Conservation (phyloP, 352 stramenopile species). For the Globisporangium parvum region DNA sequence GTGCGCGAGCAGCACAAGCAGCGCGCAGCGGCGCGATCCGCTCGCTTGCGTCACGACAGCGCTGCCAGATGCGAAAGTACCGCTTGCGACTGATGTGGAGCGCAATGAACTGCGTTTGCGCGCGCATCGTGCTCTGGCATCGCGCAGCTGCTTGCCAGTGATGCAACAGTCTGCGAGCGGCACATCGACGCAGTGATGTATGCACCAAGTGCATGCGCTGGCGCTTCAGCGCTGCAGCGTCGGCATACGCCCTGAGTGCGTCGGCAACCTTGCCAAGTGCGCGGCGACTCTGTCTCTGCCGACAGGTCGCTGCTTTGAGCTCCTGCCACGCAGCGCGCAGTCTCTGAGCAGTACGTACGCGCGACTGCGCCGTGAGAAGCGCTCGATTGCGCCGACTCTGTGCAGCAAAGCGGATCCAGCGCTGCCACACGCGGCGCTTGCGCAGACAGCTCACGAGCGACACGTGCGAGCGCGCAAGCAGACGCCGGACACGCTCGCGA, state of each 20-base stretch:
- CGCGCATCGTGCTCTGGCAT: background rate
- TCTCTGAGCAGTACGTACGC: background rate
- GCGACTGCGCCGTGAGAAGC: background rate
- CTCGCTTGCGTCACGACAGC: slow-evolving; percentile 1
- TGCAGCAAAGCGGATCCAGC: slow-evolving; percentile 18
- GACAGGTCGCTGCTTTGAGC: slow-evolving; percentile 5
- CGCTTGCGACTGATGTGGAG: slow-evolving; percentile 8
- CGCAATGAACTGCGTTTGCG: background rate
- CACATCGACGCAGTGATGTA: background rate
- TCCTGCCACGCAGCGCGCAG: slow-evolving; percentile 3
- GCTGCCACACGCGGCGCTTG: slow-evolving; percentile 21
- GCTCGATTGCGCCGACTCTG: background rate
- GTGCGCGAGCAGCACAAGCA: background rate
- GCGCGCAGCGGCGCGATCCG: slow-evolving; percentile 1
- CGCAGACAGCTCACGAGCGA: slow-evolving; percentile 20
- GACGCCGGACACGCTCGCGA: background rate
- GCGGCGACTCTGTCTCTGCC: background rate
- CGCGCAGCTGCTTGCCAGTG: background rate
- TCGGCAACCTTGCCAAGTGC: background rate
- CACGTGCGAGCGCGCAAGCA: background rate
- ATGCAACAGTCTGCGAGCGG: background rate
- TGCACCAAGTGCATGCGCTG: background rate
- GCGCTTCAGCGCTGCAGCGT: background rate
- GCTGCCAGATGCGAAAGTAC: slow-evolving; percentile 11
- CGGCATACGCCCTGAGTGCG: background rate